These are phyloP conservation scores for Trichoderma sp. DNA, from an alignment of 2,329 filamentous ascomycete species.

Conservation along the genomic window DNA sequence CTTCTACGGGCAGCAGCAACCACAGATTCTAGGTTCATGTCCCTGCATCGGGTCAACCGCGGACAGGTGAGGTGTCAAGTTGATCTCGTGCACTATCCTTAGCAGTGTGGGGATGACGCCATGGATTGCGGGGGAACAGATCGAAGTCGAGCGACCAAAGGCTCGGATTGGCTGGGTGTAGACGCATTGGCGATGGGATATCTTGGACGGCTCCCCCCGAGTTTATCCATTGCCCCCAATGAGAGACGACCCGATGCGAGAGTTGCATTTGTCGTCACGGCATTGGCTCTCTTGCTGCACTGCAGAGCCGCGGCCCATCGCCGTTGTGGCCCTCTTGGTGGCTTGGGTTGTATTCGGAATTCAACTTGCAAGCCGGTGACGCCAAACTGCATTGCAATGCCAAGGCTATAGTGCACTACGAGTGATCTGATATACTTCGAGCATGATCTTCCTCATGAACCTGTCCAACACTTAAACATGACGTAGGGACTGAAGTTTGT, in stretches of 20 bases:
- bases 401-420: not conserved
- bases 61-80: conserved; percentile 19
- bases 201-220: conserved; percentile 7
- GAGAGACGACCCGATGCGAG: not conserved
- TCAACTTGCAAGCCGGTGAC: conserved; percentile 15
- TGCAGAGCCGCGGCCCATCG: not conserved
- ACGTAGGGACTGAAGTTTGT: not conserved
- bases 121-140: conserved; percentile 42
- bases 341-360: conserved; percentile 8
- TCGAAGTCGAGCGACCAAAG: conserved; percentile 28
- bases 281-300: conserved; percentile 3
- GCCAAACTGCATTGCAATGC: conserved; percentile 8
- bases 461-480: not conserved
- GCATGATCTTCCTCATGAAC: not conserved
- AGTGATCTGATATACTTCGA: not conserved
- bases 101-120: conserved; percentile 39
- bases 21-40: not conserved
- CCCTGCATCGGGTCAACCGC: conserved; percentile 26
- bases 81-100: conserved; percentile 26
- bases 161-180: conserved; percentile 20
- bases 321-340: not conserved
- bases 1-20: not conserved
- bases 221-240: conserved; percentile 14
- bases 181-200: conserved; percentile 13
- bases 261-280: conserved; percentile 13